These are phyloP conservation scores for Saksenaea vasiformis DNA, from an alignment of 371 early-diverging fungal genomes.

Conservation along the genomic window DNA sequence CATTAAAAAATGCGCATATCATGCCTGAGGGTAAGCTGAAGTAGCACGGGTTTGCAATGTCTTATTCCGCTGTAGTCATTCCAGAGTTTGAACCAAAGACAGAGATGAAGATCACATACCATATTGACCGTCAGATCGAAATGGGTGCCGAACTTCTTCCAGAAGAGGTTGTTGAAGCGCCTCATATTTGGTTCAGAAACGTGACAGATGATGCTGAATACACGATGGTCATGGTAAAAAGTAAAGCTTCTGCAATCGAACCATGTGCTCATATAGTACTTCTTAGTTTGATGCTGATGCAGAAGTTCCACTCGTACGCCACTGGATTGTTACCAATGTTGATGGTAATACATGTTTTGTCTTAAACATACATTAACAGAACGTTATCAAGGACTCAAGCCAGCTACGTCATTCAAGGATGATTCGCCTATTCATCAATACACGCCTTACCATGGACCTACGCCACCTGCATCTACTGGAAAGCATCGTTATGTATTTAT, in stretches of 20 bases:
- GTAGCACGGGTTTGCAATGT: not conserved
- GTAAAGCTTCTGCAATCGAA: not conserved
- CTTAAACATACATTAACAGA: not conserved
- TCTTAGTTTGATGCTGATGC: slow-evolving; percentile 52
- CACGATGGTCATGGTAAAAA: slow-evolving; percentile 18
- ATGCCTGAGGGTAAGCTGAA: slow-evolving; percentile 19
- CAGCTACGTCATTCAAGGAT: slow-evolving; percentile 34
- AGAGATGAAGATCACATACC: slow-evolving; percentile 22
- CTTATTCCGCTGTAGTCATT: not conserved
- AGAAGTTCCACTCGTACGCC: slow-evolving; percentile 39
- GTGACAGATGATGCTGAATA: slow-evolving; percentile 11
- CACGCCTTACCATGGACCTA: slow-evolving; percentile 44
- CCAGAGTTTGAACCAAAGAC: slow-evolving; percentile 18
- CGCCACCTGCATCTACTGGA: slow-evolving; percentile 42
- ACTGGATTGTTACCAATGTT: slow-evolving; percentile 57
- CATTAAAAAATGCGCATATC: slow-evolving; percentile 11
- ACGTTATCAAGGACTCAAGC: slow-evolving; percentile 14
- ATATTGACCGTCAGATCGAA: slow-evolving; percentile 10
- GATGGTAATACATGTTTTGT: slow-evolving; percentile 12
- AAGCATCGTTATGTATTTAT: slow-evolving; percentile 54
- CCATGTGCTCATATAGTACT: not conserved
- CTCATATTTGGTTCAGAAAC: slow-evolving; percentile 25
- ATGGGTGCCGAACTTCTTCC: slow-evolving; percentile 9
- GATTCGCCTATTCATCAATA: slow-evolving; percentile 14
- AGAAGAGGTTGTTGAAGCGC: slow-evolving; percentile 12